Percentiles rank a stretch among this genome's conserved stretches.
Evolutionary conservation across 371 early-diverging fungal species (phyloP).

Genomic region (Mucor piriformis): DNA sequence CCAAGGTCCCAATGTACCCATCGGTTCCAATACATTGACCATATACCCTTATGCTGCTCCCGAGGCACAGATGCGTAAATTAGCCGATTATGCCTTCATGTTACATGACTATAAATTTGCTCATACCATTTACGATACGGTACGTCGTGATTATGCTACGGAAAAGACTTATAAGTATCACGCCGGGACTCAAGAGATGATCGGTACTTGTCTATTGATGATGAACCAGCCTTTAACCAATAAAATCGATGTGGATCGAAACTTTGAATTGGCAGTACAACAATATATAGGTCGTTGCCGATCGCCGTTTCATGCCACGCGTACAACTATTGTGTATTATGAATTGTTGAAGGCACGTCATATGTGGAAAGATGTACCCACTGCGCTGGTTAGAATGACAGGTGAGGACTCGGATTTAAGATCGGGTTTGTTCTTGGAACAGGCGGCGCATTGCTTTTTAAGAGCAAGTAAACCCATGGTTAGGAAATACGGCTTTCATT

Average conservation of each 20-base stretch:
- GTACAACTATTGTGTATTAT: conserved; percentile 78
- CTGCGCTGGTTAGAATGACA: conserved; percentile 70
- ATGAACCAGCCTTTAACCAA: conserved; percentile 57
- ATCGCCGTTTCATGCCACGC: conserved; percentile 67
- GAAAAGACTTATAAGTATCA: conserved; percentile 86
- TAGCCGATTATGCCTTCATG: conserved; percentile 97
- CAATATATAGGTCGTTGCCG: conserved; percentile 68
- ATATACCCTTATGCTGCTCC: conserved; percentile 73
- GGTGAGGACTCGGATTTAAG: conserved; percentile 77
- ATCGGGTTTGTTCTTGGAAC: conserved; percentile 84
- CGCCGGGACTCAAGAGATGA: conserved; percentile 93
- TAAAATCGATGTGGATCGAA: conserved; percentile 71
- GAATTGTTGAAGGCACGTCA: conserved; percentile 75
- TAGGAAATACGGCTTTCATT: conserved; percentile 87
- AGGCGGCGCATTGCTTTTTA: conserved; percentile 83
- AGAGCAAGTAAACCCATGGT: conserved; percentile 61
- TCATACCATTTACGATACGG: conserved; percentile 83
- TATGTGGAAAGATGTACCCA: conserved; percentile 74
- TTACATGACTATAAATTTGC: conserved; percentile 91
- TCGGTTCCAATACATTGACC: conserved; percentile 37
- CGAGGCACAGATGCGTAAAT: conserved; percentile 87
- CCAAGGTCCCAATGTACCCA: conserved; percentile 41
- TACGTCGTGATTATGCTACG: conserved; percentile 85
- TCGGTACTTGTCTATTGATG: conserved; percentile 82
- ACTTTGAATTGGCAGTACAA: conserved; percentile 79